phyloP scores from a whole-genome alignment of 2,329 filamentous ascomycete genomes.

The Waltergamsia citrina region DNA sequence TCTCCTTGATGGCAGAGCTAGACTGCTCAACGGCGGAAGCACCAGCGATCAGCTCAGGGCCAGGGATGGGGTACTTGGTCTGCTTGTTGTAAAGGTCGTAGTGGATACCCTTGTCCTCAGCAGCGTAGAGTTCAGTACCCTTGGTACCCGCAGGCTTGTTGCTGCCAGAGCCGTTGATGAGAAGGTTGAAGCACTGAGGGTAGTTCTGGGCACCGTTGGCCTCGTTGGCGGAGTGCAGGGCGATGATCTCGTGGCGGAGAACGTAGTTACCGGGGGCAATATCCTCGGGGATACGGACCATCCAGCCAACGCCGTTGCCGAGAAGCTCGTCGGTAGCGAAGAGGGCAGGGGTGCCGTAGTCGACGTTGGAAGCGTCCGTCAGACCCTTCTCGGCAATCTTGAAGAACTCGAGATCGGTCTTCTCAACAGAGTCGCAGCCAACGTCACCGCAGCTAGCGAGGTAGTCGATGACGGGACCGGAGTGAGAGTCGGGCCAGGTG shows the following conservation, averaged over 20 bases:
- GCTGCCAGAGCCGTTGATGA: slow-evolving; percentile 27
- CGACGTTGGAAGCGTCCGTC: slow-evolving; percentile 31
- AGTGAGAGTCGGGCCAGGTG: slow-evolving; percentile 28
- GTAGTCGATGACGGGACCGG: slow-evolving; percentile 51
- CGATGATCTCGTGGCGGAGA: slow-evolving; percentile 39
- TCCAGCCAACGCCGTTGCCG: slow-evolving; percentile 19
- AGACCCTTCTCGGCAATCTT: slow-evolving; percentile 52
- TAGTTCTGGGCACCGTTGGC: slow-evolving; percentile 38
- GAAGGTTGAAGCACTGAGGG: slow-evolving; percentile 36
- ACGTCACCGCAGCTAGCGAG: slow-evolving; percentile 45
- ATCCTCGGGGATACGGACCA: slow-evolving; percentile 18
- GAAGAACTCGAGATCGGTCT: slow-evolving; percentile 44
- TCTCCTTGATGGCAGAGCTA: slow-evolving; percentile 2
- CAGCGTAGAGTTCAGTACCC: slow-evolving; percentile 14
- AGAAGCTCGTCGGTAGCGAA: slow-evolving; percentile 29
- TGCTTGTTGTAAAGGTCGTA: slow-evolving; percentile 14
- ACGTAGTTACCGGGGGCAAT: slow-evolving; percentile 29
- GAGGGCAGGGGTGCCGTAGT: slow-evolving; percentile 16
- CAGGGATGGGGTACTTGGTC: slow-evolving; percentile 11
- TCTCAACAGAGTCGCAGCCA: slow-evolving; percentile 43
- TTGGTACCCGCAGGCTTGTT: slow-evolving; percentile 18
- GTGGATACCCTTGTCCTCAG: slow-evolving; percentile 15
- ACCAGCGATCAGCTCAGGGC: slow-evolving; percentile 8
- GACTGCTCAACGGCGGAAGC: slow-evolving; percentile 1
- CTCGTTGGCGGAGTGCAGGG: slow-evolving; percentile 28